Base-by-base conservation (phyloP, 495 filamentous ascomycete species). In the Penicillium atrosanguineum region DNA sequence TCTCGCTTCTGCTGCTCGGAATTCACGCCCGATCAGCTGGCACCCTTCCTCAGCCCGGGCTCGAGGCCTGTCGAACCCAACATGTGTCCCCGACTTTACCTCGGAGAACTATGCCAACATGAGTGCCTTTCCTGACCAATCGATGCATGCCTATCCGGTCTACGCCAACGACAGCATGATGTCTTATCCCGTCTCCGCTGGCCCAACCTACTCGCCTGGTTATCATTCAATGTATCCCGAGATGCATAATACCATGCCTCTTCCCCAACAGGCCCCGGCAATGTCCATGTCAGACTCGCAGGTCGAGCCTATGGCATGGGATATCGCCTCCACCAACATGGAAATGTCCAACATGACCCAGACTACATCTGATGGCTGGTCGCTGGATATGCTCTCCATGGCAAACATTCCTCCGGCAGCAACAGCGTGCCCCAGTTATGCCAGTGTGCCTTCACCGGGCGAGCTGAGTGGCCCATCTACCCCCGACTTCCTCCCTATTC, bases 21-120 rank as follows among this genome's bases (percentile, higher is more conserved):
- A 64, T n/a, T 52, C 69, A 55, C 71, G 87, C 14, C 87, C 87
- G 19, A 79, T 84, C 23, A 89, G 85, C 63, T 90, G 87, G 87
- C 87, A 90, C 66, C 84, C 87, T 5, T 63, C 65, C 12, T 73
- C 74, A 18, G 73, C 77, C 16, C 71, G 62, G 55, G 57, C 64
- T 40, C 60, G 59, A 41, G 69, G 55, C 23, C 74, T 73, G 58
- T 69, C 64, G 26, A 69, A 66, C 41, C 61, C 65, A 4, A 56
- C 64, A 31, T 65, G 58, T 36, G 48, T 44, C 18, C 53, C 65
- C 5, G 46, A 62, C 23, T 55, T 48, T 50, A 46, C 59, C 28
- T 41, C 57, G 48, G 61, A 67, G n/a, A 68, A 52, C 26, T 59
- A 69, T 51, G 62, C 61, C 56, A 62, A 31, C 56, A 71, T 61